phyloP scores from a whole-genome alignment of 306 rosid genomes.

The Cyamopsis tetragonoloba region DNA sequence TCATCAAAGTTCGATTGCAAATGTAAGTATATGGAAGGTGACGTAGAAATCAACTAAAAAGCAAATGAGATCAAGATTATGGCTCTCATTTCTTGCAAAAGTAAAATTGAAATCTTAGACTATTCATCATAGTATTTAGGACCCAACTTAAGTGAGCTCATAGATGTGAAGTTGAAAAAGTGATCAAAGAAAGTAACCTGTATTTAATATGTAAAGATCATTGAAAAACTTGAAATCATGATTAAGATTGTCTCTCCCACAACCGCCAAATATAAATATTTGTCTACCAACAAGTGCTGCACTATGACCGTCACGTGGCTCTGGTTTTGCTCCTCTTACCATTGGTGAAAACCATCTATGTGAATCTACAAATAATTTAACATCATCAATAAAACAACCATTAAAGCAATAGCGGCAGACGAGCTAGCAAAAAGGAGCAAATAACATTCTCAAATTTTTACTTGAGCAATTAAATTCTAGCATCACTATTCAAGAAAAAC shows the following conservation, averaged over 20 bases:
- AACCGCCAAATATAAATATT: constrained; percentile 81
- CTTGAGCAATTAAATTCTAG: neutral
- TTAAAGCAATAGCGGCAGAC: neutral
- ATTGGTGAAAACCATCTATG: constrained; percentile 68
- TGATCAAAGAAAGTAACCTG: constrained; percentile 49
- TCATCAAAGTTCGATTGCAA: neutral
- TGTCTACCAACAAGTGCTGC: constrained; percentile 76
- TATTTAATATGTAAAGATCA: constrained; percentile 75
- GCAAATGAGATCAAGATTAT: neutral
- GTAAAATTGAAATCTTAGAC: neutral
- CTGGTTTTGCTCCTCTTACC: constrained; percentile 70
- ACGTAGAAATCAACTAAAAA: constrained; percentile 1
- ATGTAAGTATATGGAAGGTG: neutral
- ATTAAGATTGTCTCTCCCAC: constrained; percentile 54
- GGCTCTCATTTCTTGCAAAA: neutral
- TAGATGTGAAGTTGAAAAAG: neutral
- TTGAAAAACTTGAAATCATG: constrained; percentile 66
- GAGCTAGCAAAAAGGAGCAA: neutral
- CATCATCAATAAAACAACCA: neutral
- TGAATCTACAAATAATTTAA: constrained; percentile 40
- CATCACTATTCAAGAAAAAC: no score
- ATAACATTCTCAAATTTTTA: neutral
- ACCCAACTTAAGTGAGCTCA: neutral
- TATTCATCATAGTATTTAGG: neutral
- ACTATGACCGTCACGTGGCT: constrained; percentile 82